Evolutionary conservation across 208 protist genomes (phyloP).

Genomic region (Tritrichomonas musculus): DNA sequence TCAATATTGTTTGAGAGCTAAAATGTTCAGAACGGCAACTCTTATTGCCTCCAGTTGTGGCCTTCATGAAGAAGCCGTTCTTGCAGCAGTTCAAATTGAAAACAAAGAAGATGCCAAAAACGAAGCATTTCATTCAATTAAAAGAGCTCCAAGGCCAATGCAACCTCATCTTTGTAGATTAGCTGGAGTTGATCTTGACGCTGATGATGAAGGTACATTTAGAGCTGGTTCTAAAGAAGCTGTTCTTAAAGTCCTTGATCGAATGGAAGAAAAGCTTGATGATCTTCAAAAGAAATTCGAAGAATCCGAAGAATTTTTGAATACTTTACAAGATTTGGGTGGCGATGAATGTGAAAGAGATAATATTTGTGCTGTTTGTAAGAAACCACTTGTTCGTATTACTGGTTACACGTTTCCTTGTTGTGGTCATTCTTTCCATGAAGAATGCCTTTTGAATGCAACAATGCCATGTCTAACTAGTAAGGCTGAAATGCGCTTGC

Average conservation of each 20-base stretch:
- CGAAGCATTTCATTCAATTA: background rate
- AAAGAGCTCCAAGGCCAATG: background rate
- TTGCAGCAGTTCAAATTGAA: background rate
- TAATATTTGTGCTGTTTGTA: too few species aligned
- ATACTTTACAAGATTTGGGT: background rate
- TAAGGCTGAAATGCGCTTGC: background rate
- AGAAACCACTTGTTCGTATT: too few species aligned
- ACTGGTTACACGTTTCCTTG: background rate
- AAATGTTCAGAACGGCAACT: background rate
- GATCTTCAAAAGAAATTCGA: background rate
- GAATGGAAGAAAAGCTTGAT: background rate
- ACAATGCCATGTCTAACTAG: background rate
- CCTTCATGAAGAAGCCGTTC: background rate
- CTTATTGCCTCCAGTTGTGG: background rate
- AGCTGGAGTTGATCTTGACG: background rate
- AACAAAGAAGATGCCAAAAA: too few species aligned
- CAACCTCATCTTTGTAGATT: background rate
- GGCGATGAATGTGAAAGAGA: background rate
- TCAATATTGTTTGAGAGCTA: background rate
- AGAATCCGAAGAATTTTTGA: background rate
- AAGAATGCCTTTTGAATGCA: background rate
- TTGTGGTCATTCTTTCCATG: conserved; percentile 18
- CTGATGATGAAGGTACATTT: background rate
- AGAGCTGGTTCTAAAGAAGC: background rate
- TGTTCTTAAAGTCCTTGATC: background rate